Percentiles rank a stretch among this genome's conserved stretches.
phyloP scores from a whole-genome alignment of 192 early-diverging fungal species.

The Linnemannia exigua region DNA sequence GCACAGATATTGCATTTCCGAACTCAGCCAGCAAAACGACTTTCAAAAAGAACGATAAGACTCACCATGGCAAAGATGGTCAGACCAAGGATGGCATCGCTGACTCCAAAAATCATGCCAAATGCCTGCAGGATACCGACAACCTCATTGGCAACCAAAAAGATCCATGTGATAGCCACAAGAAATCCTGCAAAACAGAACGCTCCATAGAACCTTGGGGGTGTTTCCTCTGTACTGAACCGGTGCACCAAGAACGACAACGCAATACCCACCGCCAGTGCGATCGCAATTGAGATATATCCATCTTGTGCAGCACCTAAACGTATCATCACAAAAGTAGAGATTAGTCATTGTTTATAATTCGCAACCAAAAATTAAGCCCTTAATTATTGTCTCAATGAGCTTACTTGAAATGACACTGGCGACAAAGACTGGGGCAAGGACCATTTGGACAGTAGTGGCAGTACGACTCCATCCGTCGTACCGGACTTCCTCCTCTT shows the following conservation, averaged over 20 bases:
- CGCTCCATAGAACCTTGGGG: slow-evolving; percentile 61
- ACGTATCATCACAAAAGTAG: not conserved
- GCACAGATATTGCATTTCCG: not conserved
- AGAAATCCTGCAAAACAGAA: slow-evolving; percentile 81
- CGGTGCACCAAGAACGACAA: slow-evolving; percentile 36
- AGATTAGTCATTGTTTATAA: not conserved
- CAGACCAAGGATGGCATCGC: slow-evolving; percentile 85
- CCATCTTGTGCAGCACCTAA: slow-evolving; percentile 41
- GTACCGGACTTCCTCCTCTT: slow-evolving; percentile 16
- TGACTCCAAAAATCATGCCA: slow-evolving; percentile 81
- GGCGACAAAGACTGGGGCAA: slow-evolving; percentile 69
- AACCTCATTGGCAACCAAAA: slow-evolving; percentile 90
- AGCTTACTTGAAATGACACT: slow-evolving; percentile 53
- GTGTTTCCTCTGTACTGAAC: slow-evolving; percentile 54
- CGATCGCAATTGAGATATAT: slow-evolving; percentile 39
- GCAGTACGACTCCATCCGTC: slow-evolving; percentile 68
- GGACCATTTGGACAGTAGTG: slow-evolving; percentile 69
- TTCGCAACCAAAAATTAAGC: not conserved
- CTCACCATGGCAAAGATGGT: slow-evolving; percentile 89
- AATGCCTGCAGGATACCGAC: slow-evolving; percentile 88
- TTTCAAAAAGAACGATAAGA: not conserved
- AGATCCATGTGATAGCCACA: slow-evolving; percentile 88
- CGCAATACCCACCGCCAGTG: slow-evolving; percentile 43
- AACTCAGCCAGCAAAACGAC: not conserved
- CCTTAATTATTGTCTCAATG: not conserved